Conservation (phyloP, 805 yeast genomes). For the Lachancea thermotolerans region DNA sequence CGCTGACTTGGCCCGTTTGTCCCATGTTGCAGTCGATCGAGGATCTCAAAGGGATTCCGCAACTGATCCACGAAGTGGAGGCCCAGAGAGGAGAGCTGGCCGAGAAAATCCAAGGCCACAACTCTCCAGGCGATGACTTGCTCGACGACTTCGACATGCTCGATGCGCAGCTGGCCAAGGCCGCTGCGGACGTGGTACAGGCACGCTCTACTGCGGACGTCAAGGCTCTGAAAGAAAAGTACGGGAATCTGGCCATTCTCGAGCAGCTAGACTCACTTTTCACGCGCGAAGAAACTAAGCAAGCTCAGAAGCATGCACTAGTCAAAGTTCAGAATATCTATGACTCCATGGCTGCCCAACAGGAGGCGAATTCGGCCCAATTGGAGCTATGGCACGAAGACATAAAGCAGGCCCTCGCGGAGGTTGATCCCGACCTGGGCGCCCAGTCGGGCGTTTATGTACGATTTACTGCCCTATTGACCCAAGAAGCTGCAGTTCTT, state of each 20-base stretch:
- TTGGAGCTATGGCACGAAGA: background rate
- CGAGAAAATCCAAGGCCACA: slow-evolving; percentile 11
- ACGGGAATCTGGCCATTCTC: slow-evolving; percentile 15
- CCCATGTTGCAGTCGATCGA: slow-evolving; percentile 18
- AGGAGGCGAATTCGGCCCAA: slow-evolving; percentile 7
- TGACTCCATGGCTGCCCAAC: slow-evolving; percentile 1
- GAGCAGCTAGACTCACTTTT: slow-evolving; percentile 5
- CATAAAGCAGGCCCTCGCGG: background rate
- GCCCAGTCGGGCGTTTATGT: background rate
- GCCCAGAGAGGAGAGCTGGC: slow-evolving; percentile 20
- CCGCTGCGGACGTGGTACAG: slow-evolving; percentile 10
- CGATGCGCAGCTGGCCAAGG: slow-evolving; percentile 2
- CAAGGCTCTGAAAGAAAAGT: slow-evolving; percentile 14
- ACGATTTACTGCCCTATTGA: background rate
- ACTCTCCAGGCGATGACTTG: slow-evolving; percentile 15
- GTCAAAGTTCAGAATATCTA: background rate
- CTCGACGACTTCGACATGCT: slow-evolving; percentile 14
- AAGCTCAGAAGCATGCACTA: background rate
- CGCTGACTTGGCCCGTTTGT: background rate
- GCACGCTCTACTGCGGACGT: slow-evolving; percentile 12
- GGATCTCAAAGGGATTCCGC: slow-evolving; percentile 24
- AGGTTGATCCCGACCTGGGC: background rate
- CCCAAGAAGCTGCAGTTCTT: slow-evolving; percentile 8
- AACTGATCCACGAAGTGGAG: slow-evolving; percentile 22
- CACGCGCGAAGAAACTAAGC: background rate